Conservation (phyloP, 768 basidiomycete species). For the Termitomyces sp. region DNA sequence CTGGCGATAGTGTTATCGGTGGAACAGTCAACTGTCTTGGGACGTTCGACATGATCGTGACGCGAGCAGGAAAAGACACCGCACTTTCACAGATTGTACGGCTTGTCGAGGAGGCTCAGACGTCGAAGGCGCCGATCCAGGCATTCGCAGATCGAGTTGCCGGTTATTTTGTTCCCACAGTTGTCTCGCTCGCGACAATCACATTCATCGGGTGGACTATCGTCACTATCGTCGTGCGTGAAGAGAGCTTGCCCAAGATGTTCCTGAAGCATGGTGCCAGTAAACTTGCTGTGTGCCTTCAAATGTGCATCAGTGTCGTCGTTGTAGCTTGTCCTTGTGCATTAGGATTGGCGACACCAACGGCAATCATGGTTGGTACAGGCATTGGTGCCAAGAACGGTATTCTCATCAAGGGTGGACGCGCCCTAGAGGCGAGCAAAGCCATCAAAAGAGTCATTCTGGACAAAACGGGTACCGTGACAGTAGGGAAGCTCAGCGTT, state of each 20-base stretch:
- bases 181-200: slow-evolving; percentile 72
- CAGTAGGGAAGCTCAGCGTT: slow-evolving; percentile 88
- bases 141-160: slow-evolving; percentile 93
- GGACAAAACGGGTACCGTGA: slow-evolving; percentile 98
- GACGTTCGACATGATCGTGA: slow-evolving; percentile 95
- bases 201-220: slow-evolving; percentile 86
- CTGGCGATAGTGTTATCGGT: slow-evolving; percentile 86
- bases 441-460: slow-evolving; percentile 76
- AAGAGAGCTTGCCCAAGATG: slow-evolving; percentile 67
- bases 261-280: slow-evolving; percentile 82
- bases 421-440: slow-evolving; percentile 88
- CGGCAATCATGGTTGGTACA: slow-evolving; percentile 99
- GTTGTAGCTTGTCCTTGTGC: slow-evolving; percentile 99
- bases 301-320: slow-evolving; percentile 96
- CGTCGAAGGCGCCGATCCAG: slow-evolving; percentile 96
- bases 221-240: slow-evolving; percentile 51
- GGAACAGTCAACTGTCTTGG: slow-evolving; percentile 96
- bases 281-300: slow-evolving; percentile 86
- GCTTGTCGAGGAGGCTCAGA: slow-evolving; percentile 97
- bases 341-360: slow-evolving; percentile 91
- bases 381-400: slow-evolving; percentile 96
- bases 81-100: slow-evolving; percentile 94
- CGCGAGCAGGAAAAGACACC: slow-evolving; percentile 93
- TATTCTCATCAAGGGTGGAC: slow-evolving; percentile 95
- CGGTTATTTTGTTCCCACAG: slow-evolving; percentile 91